phyloP scores from a whole-genome alignment of 768 basidiomycete genomes.

The Boletus vinaceobasis region DNA sequence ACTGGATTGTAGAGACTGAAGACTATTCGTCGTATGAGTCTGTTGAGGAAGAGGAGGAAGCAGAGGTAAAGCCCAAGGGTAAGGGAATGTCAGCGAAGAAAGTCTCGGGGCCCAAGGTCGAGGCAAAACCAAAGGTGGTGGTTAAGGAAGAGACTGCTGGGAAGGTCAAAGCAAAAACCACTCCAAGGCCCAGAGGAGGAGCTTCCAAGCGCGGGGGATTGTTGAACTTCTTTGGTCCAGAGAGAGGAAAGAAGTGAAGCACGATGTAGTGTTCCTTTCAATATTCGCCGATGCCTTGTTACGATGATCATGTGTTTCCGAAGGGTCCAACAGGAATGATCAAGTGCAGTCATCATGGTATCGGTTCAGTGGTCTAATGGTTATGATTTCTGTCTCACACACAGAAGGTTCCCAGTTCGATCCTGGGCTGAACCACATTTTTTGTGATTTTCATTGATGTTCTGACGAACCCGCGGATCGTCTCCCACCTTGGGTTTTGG shows the following conservation, averaged over 20 bases:
- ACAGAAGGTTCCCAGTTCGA: constrained; percentile 49
- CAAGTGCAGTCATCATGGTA: rapidly evolving
- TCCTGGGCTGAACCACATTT: constrained; percentile 40
- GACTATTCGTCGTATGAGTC: constrained; percentile 84
- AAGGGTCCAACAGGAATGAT: neutral
- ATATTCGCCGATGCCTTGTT: neutral
- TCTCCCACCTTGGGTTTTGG: neutral
- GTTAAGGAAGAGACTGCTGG: constrained; percentile 12
- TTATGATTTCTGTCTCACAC: constrained; percentile 50
- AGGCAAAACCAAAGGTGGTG: constrained; percentile 8
- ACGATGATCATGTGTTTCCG: neutral
- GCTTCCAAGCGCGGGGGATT: constrained; percentile 27
- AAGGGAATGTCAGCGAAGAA: constrained; percentile 23
- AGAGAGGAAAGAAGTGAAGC: constrained; percentile 27
- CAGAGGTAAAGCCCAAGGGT: constrained; percentile 18
- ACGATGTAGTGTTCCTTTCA: neutral
- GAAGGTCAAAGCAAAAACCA: constrained; percentile 19
- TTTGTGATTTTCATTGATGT: neutral
- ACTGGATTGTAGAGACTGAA: constrained; percentile 51
- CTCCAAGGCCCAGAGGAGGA: constrained; percentile 17
- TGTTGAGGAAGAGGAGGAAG: constrained; percentile 51
- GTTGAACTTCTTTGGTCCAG: constrained; percentile 33
- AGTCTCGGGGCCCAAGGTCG: constrained; percentile 11
- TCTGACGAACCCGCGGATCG: too few species aligned
- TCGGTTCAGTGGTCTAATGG: constrained; percentile 45